Base-by-base conservation (phyloP, 768 basidiomycete species). In the Tylopilus sp. region DNA sequence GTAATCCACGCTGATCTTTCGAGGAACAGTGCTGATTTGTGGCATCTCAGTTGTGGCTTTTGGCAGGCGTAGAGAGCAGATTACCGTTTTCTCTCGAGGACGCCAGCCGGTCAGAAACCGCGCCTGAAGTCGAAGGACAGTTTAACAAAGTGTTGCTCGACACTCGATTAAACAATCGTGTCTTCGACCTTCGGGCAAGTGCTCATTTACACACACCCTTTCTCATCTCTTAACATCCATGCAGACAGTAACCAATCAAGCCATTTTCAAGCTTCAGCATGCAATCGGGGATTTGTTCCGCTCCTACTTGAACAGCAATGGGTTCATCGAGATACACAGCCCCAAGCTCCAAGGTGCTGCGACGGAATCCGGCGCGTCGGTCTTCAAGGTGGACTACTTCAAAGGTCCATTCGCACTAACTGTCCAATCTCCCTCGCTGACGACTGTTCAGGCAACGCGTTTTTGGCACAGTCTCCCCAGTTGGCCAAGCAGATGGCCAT, bases 401-500 rank as follows among this genome's bases (percentile, higher is more conserved):
- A 96, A 97, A 79, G 92, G 95, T 52, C 19, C 45, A 50, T n/a
- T 26, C 25, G 30, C 25, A 19, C 25, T 21, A 17, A 16, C 48
- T 19, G 54, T 54, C 36, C 45, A 14, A 34, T n/a, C 25, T 30
- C 17, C 6, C 51, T 17, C 34, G 9, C 53, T 60, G 17, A 58
- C 21, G 11, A 26, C 30, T 7, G 6, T 47, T 19, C 59, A 96
- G 94, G 91, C 28, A 81, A 71, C 60, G 97, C 97, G 3, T 99
- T 80, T 77, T 81, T 99, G 36, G 97, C 97, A 19, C 97, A 99
- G 71, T 94, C 91, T 34, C 97, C 97, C 36, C 97, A 99, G 67
- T 78, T 98, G 16, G 92, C 94, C 46, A 99, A 99, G 72, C 97
- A 99, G 73, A 99, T 99, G 97, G 91, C 89, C 55, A 98, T 99